These are phyloP conservation scores for Coniochaeta prunicola DNA, from an alignment of 2,329 filamentous ascomycete genomes.

Conservation along the genomic window DNA sequence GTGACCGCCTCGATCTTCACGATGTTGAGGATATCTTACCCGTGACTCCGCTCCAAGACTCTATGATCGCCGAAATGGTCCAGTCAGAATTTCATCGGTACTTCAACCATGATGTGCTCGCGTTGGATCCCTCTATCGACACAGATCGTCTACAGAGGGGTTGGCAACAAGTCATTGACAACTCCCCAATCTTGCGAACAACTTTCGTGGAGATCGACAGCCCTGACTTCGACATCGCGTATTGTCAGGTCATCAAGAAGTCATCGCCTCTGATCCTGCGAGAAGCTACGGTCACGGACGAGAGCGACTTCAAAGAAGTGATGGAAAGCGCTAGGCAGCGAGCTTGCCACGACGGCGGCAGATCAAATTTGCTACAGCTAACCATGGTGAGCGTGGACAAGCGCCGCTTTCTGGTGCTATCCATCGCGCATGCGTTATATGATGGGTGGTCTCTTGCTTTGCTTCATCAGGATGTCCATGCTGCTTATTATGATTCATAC, in stretches of 20 bases:
- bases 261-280: constrained; percentile 12
- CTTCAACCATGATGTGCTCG: constrained; percentile 76
- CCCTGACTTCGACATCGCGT: constrained; percentile 41
- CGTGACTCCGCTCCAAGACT: constrained; percentile 77
- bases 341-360: constrained; percentile 29
- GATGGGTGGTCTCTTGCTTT: constrained; percentile 79
- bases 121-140: constrained; percentile 49
- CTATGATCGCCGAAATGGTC: constrained; percentile 77
- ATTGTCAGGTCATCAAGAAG: constrained; percentile 40
- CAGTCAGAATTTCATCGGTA: constrained; percentile 68
- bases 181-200: constrained; percentile 68
- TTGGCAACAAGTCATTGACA: constrained; percentile 51
- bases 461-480: constrained; percentile 62
- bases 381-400: constrained; percentile 26
- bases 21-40: constrained; percentile 58
- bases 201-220: constrained; percentile 62
- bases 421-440: constrained; percentile 80
- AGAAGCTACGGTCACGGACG: constrained; percentile 14
- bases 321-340: constrained; percentile 26
- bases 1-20: constrained; percentile 23
- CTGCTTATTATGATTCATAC: constrained; percentile 49
- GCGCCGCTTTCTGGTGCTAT: constrained; percentile 48
- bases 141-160: constrained; percentile 48
- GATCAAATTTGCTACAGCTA: constrained; percentile 40
- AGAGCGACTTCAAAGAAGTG: constrained; percentile 26